Conservation (phyloP, 75 land plant species). For the Larix kaempferi region DNA sequence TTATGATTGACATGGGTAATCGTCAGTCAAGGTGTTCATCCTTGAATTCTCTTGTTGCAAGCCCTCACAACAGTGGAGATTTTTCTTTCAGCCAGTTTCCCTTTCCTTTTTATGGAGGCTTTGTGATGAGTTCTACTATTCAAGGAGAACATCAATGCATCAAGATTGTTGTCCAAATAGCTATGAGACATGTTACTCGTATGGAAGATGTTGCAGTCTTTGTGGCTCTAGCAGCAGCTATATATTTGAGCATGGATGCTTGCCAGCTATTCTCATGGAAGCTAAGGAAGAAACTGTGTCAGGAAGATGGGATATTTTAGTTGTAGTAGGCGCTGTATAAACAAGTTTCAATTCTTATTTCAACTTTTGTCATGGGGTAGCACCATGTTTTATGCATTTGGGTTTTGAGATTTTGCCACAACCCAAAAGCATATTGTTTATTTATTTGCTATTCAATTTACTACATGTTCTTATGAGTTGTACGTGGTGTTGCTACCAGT, state of each 20-base stretch:
- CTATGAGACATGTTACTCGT: constrained; percentile 35
- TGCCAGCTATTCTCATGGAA: constrained; percentile 71
- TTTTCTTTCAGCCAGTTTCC: too few relatives aligned
- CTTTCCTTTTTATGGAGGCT: too few relatives aligned
- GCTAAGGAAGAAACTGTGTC: constrained; percentile 10
- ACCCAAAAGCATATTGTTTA: too few relatives aligned
- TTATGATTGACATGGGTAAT: constrained; percentile 56
- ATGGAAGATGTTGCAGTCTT: constrained; percentile 48
- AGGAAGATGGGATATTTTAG: too few relatives aligned
- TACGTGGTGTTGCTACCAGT: too few relatives aligned
- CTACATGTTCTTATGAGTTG: too few relatives aligned
- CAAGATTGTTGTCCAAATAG: constrained; percentile 42
- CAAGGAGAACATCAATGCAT: constrained; percentile 27
- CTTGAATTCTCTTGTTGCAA: constrained; percentile 27
- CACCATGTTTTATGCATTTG: too few relatives aligned
- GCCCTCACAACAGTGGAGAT: constrained; percentile 35
- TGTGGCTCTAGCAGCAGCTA: constrained; percentile 45
- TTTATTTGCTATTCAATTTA: too few relatives aligned
- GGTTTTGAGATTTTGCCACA: too few relatives aligned
- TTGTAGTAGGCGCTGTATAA: too few relatives aligned
- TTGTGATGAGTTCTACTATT: constrained; percentile 45
- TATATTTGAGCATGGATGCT: constrained; percentile 71
- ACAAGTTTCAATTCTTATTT: too few relatives aligned
- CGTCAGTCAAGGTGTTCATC: constrained; percentile 7
- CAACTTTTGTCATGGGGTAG: too few relatives aligned